Percentiles rank a stretch among this genome's conserved stretches.
phyloP scores from a whole-genome alignment of 2,329 filamentous ascomycete species.

The Hypomyces rosellus region DNA sequence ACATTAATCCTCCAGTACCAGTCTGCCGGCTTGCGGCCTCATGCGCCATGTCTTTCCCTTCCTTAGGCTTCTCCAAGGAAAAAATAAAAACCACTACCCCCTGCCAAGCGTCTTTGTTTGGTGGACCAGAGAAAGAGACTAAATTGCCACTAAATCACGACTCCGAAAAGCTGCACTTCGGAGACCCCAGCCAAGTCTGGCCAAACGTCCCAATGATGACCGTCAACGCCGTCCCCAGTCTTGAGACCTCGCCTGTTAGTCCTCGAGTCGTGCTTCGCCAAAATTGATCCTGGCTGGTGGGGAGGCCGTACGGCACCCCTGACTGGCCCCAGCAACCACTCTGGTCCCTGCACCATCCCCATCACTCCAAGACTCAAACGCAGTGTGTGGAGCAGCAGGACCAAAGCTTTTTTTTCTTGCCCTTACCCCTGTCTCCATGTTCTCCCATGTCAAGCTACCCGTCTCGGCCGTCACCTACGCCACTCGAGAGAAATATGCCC shows the following conservation, averaged over 20 bases:
- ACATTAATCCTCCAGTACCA: not conserved
- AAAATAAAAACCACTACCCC: not conserved
- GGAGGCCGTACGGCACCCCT: constrained; percentile 2
- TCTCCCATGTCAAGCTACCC: constrained; percentile 7
- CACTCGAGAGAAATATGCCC: not conserved
- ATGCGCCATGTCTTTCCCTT: constrained; percentile 1
- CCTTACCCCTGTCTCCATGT: not conserved
- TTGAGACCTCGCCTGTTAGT: not conserved
- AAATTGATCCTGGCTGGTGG: constrained; percentile 1
- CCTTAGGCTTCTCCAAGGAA: not conserved
- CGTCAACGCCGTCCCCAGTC: too few relatives aligned
- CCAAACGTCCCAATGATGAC: not conserved
- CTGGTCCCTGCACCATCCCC: constrained; percentile 8
- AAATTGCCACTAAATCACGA: constrained; percentile 10
- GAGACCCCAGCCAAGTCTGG: constrained; percentile 3
- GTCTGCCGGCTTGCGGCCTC: not conserved
- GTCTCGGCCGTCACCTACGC: not conserved
- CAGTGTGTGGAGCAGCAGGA: not conserved
- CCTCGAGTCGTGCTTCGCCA: constrained; percentile 6
- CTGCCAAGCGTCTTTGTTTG: not conserved
- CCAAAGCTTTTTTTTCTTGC: constrained; percentile 3
- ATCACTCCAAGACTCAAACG: not conserved
- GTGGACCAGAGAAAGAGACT: constrained; percentile 4
- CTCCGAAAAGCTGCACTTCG: constrained; percentile 2
- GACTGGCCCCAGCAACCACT: constrained; percentile 5